Base-by-base conservation (phyloP, 306 rosid species). In the Pyrus bretschneideri region DNA sequence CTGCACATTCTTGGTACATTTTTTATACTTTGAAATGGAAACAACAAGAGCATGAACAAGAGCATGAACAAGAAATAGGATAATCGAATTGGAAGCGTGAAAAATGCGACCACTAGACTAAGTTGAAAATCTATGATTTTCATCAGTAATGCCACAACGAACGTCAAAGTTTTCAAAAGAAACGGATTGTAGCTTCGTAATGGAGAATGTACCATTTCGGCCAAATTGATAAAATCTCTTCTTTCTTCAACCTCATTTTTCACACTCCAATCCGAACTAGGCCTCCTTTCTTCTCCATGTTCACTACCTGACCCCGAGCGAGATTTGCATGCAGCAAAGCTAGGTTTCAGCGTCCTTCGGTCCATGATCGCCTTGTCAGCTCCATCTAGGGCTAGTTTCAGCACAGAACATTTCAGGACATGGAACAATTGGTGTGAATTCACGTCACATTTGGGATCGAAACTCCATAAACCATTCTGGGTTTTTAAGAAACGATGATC, bases 321-420 rank as follows among this genome's bases (percentile, higher is more conserved):
- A 51, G 19, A 30, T 70, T 18, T 18, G 23, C 57, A 11, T 18
- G 11, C 22, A 3, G 27, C 8, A 11, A 63, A 25, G 52, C 30
- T 35, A 5, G 19, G 7, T 59, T 77, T 71, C 45, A 15, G 70
- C 5, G 22, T 31, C 72, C 58, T 58, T 9, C 9, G 64, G 74
- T 77, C 81, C 78, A 29, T 81, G 33, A 81, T 13, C 68, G 23
- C 75, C 65, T 38, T 72, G 69, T 67, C 81, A 33, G 71, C 81
- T n/a, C 85, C 85, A 55, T 30, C 31, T 17, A 67, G 62, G 18
- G 70, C 74, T 55, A 72, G 14, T 55, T 72, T 81, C 58, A 81
- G 74, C 71, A 72, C 1, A 44, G 78, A 81, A 73, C 40, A 65
- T 54, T 77, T 76, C 27, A 77, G 44, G 54, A 42, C 54, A 65